These are phyloP conservation scores for Solanum paucissectum DNA, from an alignment of 257 asterid genomes.

Conservation along the genomic window DNA sequence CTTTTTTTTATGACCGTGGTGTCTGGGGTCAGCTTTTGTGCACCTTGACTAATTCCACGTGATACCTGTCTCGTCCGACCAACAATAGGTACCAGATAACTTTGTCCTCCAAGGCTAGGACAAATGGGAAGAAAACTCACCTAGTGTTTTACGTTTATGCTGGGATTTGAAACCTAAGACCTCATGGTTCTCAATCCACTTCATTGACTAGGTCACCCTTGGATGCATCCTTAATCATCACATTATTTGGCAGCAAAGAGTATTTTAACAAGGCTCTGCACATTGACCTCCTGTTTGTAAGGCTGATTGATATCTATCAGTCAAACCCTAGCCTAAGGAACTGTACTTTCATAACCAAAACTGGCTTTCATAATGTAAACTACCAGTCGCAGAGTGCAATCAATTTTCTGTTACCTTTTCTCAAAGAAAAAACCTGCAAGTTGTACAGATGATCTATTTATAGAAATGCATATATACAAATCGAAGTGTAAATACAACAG, in stretches of 20 bases:
- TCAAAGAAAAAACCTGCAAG: background rate
- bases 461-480: background rate
- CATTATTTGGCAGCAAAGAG: background rate
- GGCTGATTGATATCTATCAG: background rate
- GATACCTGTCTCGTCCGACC: too few relatives aligned
- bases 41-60: too few relatives aligned
- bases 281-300: background rate
- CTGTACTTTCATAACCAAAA: background rate
- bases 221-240: background rate
- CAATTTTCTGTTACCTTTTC: background rate
- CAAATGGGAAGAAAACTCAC: too few relatives aligned
- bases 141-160: too few relatives aligned
- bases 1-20: too few relatives aligned
- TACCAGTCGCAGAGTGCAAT: background rate
- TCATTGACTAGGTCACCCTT: too few relatives aligned
- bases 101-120: too few relatives aligned
- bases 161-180: too few relatives aligned
- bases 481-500: background rate
- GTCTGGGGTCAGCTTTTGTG: too few relatives aligned
- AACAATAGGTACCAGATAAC: too few relatives aligned
- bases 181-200: too few relatives aligned
- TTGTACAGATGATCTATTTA: background rate
- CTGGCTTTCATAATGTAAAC: background rate
- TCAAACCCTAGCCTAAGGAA: background rate
- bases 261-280: background rate